These are phyloP conservation scores for Lentinula raphanica DNA, from an alignment of 768 basidiomycete genomes.

Conservation along the genomic window DNA sequence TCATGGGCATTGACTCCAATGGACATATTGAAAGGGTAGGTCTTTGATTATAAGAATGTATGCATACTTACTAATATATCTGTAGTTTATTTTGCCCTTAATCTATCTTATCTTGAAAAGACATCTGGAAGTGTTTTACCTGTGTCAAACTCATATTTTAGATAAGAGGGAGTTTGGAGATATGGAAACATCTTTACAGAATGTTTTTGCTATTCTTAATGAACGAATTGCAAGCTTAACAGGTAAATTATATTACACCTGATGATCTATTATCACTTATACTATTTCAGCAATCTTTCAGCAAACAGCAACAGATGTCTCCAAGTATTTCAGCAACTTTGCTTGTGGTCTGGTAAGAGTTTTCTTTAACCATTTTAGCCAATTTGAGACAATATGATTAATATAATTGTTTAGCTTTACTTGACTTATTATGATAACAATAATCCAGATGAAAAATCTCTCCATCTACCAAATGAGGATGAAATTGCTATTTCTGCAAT, in stretches of 20 bases:
- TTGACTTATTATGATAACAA: neutral
- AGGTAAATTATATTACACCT: slow-evolving; percentile 13
- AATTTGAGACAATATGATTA: neutral
- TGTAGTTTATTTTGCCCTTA: slow-evolving; percentile 29
- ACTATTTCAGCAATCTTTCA: slow-evolving; percentile 16
- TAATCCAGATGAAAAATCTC: too few relatives aligned
- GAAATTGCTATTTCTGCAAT: too few relatives aligned
- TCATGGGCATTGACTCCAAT: slow-evolving; percentile 24
- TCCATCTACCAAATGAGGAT: too few relatives aligned
- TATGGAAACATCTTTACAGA: slow-evolving; percentile 13
- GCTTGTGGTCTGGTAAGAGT: slow-evolving; percentile 17
- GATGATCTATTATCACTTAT: too few relatives aligned
- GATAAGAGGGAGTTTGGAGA: slow-evolving; percentile 23
- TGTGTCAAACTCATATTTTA: slow-evolving; percentile 19
- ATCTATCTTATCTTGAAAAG: slow-evolving; percentile 28
- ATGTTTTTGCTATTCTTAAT: slow-evolving; percentile 14
- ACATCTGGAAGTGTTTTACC: slow-evolving; percentile 27
- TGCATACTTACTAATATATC: neutral
- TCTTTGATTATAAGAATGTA: neutral
- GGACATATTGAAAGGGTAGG: slow-evolving; percentile 30
- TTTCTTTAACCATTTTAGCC: neutral
- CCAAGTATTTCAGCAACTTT: slow-evolving; percentile 11
- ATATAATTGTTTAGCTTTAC: neutral
- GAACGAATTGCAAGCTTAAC: slow-evolving; percentile 20
- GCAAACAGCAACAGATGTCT: slow-evolving; percentile 14